Conservation (phyloP, 2,329 filamentous ascomycete species). For the Paecilomyces sp. region DNA sequence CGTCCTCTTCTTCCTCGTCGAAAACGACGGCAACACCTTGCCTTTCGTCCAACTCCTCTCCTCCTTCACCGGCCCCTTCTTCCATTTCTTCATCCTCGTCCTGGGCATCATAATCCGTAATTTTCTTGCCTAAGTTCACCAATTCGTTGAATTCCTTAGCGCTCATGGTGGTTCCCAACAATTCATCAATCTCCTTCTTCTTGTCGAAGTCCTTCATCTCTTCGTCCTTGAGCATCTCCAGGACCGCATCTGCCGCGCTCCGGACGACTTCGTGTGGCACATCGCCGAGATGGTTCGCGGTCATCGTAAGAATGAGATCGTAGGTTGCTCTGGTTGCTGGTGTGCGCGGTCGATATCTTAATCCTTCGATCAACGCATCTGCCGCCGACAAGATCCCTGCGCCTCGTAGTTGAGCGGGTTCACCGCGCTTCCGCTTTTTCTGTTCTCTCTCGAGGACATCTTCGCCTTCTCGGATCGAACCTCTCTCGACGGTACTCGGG, state of each 20-base stretch:
- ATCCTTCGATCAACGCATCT: constrained; percentile 81
- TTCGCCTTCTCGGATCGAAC: constrained; percentile 68
- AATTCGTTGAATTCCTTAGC: constrained; percentile 95
- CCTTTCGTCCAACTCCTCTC: constrained; percentile 77
- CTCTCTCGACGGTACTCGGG: constrained; percentile 65
- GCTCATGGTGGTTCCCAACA: constrained; percentile 73
- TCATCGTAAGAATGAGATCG: constrained; percentile 86
- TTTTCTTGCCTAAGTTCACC: constrained; percentile 95
- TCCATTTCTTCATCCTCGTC: constrained; percentile 89
- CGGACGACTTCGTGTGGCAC: constrained; percentile 85
- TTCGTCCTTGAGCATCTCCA: constrained; percentile 92
- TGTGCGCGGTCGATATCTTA: constrained; percentile 86
- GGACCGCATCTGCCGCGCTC: constrained; percentile 84
- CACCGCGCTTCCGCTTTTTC: constrained; percentile 72
- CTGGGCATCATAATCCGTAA: constrained; percentile 95
- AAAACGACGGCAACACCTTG: constrained; percentile 98
- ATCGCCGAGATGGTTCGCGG: constrained; percentile 82
- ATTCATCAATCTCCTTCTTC: constrained; percentile 94
- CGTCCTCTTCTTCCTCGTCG: constrained; percentile 82
- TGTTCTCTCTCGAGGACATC: constrained; percentile 79
- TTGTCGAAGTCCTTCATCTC: constrained; percentile 95
- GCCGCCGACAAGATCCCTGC: constrained; percentile 75
- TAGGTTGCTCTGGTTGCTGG: constrained; percentile 87
- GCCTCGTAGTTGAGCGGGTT: constrained; percentile 62
- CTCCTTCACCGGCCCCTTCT: constrained; percentile 59